Evolutionary conservation across 768 basidiomycete genomes (phyloP), one percentile per base, ranked within the genome.

Genomic region (Flagelloscypha sp.): DNA sequence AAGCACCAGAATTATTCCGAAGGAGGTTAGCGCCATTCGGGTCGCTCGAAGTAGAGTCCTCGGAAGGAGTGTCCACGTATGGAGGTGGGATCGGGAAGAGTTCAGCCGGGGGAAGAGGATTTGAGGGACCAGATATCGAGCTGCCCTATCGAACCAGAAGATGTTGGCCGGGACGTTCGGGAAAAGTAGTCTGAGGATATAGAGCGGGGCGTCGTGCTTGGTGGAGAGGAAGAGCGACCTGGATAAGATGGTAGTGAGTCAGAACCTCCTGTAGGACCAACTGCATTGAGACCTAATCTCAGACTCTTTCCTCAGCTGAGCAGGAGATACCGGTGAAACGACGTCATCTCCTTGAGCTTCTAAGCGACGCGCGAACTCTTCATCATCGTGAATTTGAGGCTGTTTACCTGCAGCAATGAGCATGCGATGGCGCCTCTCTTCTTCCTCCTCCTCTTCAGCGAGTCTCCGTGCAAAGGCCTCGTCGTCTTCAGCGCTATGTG

Each of bases 391-490:
- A n/a, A 13, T 6, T 25, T 36, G 35, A 6, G 35, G 24, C 19
- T 33, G n/a, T n/a, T n/a, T n/a, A n/a, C n/a, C n/a, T n/a, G n/a
- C n/a, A n/a, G n/a, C n/a, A n/a, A n/a, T n/a, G n/a, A n/a, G n/a
- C n/a, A n/a, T n/a, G n/a, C n/a, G n/a, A n/a, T n/a, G n/a, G 21
- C 30, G 12, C 38, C 41, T 35, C 23, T 51, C 42, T 15, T 50
- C 39, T 40, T 55, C 57, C 35, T 66, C 63, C 35, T 67, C 66
- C 33, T 65, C 61, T 11, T 59, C 59, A 4, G 53, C 53, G 7
- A 62, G 38, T 31, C 42, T 49, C 10, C 65, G 62, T 24, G 70
- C 66, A 29, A 66, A 54, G 0, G 60, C 66, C 40, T 70, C 70
- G 40, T 72, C 70, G 27, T 63, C 61, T 27, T 37, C 25, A 3